Percentiles rank a stretch among this genome's conserved stretches.
phyloP scores from a whole-genome alignment of 768 basidiomycete species.

The Coprinopsis cinerea region DNA sequence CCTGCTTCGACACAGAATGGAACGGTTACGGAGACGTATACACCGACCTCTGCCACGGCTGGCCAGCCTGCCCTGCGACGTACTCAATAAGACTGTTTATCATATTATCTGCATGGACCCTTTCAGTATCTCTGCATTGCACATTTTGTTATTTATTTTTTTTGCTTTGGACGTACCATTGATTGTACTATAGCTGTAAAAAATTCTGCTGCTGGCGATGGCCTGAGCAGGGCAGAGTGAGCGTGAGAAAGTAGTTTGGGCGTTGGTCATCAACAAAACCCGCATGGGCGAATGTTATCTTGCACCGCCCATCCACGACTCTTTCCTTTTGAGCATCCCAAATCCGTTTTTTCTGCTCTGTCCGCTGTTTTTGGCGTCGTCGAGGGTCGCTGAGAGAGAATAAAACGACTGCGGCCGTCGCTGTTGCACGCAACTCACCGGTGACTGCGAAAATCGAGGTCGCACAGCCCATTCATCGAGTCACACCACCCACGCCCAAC shows the following conservation, averaged over 20 bases:
- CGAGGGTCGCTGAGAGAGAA: constrained; percentile 7
- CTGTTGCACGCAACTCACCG: too few species aligned
- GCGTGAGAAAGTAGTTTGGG: too few species aligned
- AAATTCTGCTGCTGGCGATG: too few species aligned
- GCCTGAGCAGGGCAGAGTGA: constrained; percentile 35
- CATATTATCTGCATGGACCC: constrained; percentile 1
- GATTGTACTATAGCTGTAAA: too few species aligned
- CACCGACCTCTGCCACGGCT: constrained; percentile 10
- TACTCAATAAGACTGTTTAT: background rate
- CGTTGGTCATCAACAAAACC: constrained; percentile 13
- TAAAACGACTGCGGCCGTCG: too few species aligned
- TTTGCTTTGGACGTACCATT: too few species aligned
- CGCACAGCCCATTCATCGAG: constrained; percentile 9
- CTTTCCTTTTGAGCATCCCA: constrained; percentile 6
- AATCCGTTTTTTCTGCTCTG: constrained; percentile 10
- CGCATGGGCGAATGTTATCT: too few species aligned
- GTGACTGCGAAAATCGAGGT: constrained; percentile 1
- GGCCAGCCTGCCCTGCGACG: constrained; percentile 7
- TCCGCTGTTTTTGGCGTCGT: background rate
- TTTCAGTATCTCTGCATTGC: constrained; percentile 1
- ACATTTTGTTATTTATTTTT: background rate
- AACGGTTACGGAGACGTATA: constrained; percentile 8
- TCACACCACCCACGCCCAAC: constrained; percentile 11
- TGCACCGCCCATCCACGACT: constrained; percentile 14
- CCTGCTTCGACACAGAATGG: background rate